Percentiles rank a stretch among this genome's conserved stretches.
phyloP scores from a whole-genome alignment of 2,329 filamentous ascomycete species.

The Verticillium nubilum region DNA sequence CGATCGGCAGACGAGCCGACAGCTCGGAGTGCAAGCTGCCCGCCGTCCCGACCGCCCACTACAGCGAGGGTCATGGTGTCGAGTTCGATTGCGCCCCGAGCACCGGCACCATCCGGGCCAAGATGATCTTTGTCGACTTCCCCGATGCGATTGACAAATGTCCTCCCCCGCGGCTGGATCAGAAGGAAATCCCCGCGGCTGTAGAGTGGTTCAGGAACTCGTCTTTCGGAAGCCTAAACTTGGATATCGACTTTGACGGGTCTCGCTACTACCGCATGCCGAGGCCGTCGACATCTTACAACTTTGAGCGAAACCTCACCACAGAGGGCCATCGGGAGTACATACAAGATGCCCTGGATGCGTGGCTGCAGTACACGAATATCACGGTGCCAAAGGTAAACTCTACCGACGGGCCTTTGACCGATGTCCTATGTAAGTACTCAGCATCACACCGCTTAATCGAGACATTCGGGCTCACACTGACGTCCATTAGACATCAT shows the following conservation, averaged over 20 bases:
- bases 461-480: too few relatives aligned
- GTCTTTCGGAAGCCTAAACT: constrained; percentile 11
- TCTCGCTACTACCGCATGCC: constrained; percentile 21
- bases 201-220: constrained; percentile 8
- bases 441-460: too few relatives aligned
- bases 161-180: constrained; percentile 14
- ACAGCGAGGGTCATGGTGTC: constrained; percentile 23
- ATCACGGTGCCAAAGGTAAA: constrained; percentile 4
- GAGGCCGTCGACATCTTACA: constrained; percentile 13
- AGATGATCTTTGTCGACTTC: constrained; percentile 33
- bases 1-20: not conserved
- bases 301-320: constrained; percentile 19
- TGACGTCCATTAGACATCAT: too few relatives aligned
- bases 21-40: constrained; percentile 14
- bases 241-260: constrained; percentile 16
- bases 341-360: constrained; percentile 22
- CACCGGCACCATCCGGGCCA: constrained; percentile 21
- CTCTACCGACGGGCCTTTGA: constrained; percentile 6
- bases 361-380: constrained; percentile 11
- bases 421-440: constrained; percentile 18
- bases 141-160: constrained; percentile 14
- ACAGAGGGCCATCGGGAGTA: constrained; percentile 18
- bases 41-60: constrained; percentile 16
- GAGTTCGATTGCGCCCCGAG: constrained; percentile 23
- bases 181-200: constrained; percentile 4